Percentiles rank a stretch among this genome's conserved stretches.
phyloP scores from a whole-genome alignment of 202 grass and related monocot species.

The Panicum hallii region DNA sequence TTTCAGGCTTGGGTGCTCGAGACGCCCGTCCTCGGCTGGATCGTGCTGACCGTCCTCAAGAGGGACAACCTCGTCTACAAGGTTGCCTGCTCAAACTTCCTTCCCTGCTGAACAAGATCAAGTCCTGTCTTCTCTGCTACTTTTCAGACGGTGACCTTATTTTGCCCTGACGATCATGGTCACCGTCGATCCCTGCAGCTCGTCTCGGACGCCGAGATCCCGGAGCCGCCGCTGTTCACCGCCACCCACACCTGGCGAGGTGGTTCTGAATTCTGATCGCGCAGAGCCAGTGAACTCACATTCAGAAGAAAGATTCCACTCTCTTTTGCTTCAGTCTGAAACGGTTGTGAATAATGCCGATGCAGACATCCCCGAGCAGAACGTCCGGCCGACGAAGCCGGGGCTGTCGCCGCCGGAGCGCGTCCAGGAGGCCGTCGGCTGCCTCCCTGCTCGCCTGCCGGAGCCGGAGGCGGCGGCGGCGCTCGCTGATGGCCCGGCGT shows the following conservation, averaged over 20 bases:
- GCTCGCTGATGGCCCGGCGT: not conserved
- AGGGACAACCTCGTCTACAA: slow-evolving; percentile 84
- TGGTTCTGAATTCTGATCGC: not conserved
- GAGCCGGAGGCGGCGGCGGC: slow-evolving; percentile 34
- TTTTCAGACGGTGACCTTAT: too few species aligned
- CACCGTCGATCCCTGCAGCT: slow-evolving; percentile 53
- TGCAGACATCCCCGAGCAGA: slow-evolving; percentile 69
- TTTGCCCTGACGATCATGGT: too few species aligned
- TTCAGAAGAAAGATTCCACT: not conserved
- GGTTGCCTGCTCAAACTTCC: slow-evolving; percentile 10
- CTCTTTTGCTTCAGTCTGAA: not conserved
- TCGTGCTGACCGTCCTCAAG: slow-evolving; percentile 65
- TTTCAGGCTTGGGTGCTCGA: slow-evolving; percentile 88
- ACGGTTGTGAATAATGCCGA: not conserved
- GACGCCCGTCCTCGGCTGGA: slow-evolving; percentile 57
- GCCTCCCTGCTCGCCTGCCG: slow-evolving; percentile 52
- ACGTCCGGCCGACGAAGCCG: slow-evolving; percentile 54
- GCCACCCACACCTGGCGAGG: slow-evolving; percentile 61
- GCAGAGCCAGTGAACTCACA: not conserved
- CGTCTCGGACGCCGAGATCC: slow-evolving; percentile 73
- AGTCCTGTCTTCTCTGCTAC: not conserved
- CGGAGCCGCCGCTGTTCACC: slow-evolving; percentile 82
- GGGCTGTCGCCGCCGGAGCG: slow-evolving; percentile 54
- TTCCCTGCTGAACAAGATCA: too few species aligned
- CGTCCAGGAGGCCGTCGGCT: slow-evolving; percentile 56